These are phyloP conservation scores for Castanea crenata DNA, from an alignment of 306 rosid genomes.

Conservation along the genomic window DNA sequence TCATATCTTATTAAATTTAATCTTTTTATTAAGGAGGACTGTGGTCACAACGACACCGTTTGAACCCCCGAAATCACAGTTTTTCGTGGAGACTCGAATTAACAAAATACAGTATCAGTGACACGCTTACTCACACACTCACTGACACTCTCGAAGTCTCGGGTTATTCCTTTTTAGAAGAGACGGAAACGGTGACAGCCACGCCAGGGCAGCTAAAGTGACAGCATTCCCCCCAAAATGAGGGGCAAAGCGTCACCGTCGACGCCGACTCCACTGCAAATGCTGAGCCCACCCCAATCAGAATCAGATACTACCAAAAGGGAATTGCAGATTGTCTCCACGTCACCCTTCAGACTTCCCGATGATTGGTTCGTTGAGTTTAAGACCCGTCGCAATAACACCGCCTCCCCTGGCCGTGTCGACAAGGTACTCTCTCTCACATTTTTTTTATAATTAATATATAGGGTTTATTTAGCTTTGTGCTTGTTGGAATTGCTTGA, in stretches of 20 bases:
- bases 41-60: background rate
- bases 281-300: background rate
- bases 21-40: background rate
- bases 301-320: background rate
- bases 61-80: background rate
- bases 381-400: constrained; percentile 26
- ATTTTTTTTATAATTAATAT: background rate
- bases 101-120: background rate
- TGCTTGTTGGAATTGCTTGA: background rate
- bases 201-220: background rate
- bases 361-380: constrained; percentile 46
- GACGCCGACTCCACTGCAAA: constrained; percentile 13
- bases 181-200: too few relatives aligned
- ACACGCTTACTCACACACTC: too few relatives aligned
- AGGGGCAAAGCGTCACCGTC: constrained; percentile 2
- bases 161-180: background rate
- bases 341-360: constrained; percentile 39
- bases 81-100: too few relatives aligned
- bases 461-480: background rate
- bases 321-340: constrained; percentile 18
- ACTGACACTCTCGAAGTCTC: background rate
- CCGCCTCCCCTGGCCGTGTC: background rate
- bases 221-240: background rate
- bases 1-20: too few relatives aligned
- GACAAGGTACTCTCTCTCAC: constrained; percentile 33